These are phyloP conservation scores for Senna siamea DNA, from an alignment of 306 rosid species.

Conservation along the genomic window DNA sequence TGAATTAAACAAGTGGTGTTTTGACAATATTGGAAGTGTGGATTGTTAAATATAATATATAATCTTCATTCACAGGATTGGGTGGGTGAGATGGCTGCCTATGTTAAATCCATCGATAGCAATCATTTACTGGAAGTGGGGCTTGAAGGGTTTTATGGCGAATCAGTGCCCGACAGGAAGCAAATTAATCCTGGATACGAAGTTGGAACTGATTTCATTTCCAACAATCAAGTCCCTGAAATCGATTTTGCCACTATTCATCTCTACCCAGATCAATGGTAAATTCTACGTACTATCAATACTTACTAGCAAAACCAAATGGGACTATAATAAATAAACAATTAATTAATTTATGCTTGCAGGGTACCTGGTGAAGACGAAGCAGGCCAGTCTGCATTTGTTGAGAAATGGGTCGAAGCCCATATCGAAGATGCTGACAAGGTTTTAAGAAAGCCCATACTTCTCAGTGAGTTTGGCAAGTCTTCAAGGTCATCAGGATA, in stretches of 20 bases:
- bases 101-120: constrained; percentile 45
- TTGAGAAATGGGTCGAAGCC: constrained; percentile 37
- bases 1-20: background rate
- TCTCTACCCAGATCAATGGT: constrained; percentile 52
- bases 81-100: constrained; percentile 51
- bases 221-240: constrained; percentile 42
- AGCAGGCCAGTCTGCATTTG: constrained; percentile 32
- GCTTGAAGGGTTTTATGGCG: constrained; percentile 54
- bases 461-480: constrained; percentile 44
- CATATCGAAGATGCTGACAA: constrained; percentile 32
- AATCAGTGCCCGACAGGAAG: constrained; percentile 36
- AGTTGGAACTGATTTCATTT: constrained; percentile 50
- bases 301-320: background rate
- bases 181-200: constrained; percentile 45
- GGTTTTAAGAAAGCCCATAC: constrained; percentile 37
- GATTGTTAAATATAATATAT: no score
- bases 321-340: background rate
- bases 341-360: background rate
- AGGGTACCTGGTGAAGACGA: constrained; percentile 36
- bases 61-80: constrained; percentile 34
- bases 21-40: background rate
- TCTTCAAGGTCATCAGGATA: constrained; percentile 40
- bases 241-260: constrained; percentile 52
- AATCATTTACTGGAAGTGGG: constrained; percentile 48
- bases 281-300: constrained; percentile 19